Base-by-base conservation (phyloP, 176 grass and related monocot genomes). In the Stipa capillata region DNA sequence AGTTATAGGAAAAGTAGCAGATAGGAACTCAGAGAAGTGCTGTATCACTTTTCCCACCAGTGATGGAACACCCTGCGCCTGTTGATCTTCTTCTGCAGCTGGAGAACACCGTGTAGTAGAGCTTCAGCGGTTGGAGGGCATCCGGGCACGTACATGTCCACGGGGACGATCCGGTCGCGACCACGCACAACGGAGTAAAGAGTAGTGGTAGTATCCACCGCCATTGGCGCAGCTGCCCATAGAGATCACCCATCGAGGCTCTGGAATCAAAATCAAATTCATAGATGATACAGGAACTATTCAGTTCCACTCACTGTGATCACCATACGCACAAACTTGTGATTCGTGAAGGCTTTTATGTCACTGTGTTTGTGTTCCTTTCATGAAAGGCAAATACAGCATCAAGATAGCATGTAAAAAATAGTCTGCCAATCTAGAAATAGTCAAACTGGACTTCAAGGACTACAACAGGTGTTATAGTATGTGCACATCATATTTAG, bases 141-240 rank as follows among this genome's bases (percentile, higher is more conserved):
- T 35, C 91, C 89, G 36, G 91, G 87, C 28, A 92, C 87, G 2
- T 89, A 94, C 47, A 97, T 97, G 72, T 94, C 94, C 14, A 92
- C 91, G 0, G 85, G 91, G 7, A 97, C 87, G 4, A 94, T 97
- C 28, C 87, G 72, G 42, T 97, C 91, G 18, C 94, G 92, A 45
- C 94, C 91, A 11, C 91, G 87, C 5, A 97, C 89, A 27, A 97
- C 89, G n/a, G 94, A 94, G 79, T 94, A 94, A n/a, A 4, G 94
- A 94, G 55, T 97, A 94, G 48, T 97, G 91, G 79, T 97, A 97
- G 87, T 97, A 97, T 6, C 94, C 94, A 37, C 94, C 87, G 15
- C 89, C 91, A 49, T 92, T 94, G 25, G 89, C 87, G 13, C 91
- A 97, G 73, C 89, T 97, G 29, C 87, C 91, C 94, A 97, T 97